phyloP scores from a whole-genome alignment of 331 rosid genomes.

The Rosa hybrid region DNA sequence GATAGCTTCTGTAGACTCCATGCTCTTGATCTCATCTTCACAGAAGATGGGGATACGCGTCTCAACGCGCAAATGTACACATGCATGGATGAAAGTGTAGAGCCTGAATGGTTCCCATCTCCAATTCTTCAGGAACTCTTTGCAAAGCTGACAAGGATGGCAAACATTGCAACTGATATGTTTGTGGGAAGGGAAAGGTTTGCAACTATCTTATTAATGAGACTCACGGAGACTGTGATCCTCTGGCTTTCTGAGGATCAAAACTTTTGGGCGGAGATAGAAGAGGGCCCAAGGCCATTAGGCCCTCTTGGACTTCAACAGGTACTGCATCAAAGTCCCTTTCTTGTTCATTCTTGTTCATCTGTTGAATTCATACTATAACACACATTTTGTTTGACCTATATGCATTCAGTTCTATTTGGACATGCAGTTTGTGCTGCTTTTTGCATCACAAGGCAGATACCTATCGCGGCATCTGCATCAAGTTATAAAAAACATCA shows the following conservation, averaged over 20 bases:
- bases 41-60: constrained; percentile 74
- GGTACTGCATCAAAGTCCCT: constrained; percentile 31
- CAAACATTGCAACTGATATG: constrained; percentile 65
- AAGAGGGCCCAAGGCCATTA: constrained; percentile 57
- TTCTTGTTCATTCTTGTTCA: too few species aligned
- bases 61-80: constrained; percentile 60
- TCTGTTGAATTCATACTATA: background rate
- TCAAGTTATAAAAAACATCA: constrained; percentile 76
- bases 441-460: constrained; percentile 89
- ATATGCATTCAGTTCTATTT: constrained; percentile 65
- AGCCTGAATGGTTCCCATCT: constrained; percentile 92
- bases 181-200: constrained; percentile 90
- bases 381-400: background rate
- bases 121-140: constrained; percentile 78
- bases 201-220: constrained; percentile 78
- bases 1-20: constrained; percentile 88
- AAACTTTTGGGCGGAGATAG: constrained; percentile 74
- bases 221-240: constrained; percentile 86
- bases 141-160: constrained; percentile 55
- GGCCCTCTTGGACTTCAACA: constrained; percentile 93
- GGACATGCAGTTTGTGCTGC: constrained; percentile 93
- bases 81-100: constrained; percentile 47
- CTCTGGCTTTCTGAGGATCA: constrained; percentile 88
- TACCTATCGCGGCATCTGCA: constrained; percentile 80
- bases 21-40: constrained; percentile 89